phyloP scores from a whole-genome alignment of 2,329 filamentous ascomycete genomes.

The Macrophomina phaseolina region DNA sequence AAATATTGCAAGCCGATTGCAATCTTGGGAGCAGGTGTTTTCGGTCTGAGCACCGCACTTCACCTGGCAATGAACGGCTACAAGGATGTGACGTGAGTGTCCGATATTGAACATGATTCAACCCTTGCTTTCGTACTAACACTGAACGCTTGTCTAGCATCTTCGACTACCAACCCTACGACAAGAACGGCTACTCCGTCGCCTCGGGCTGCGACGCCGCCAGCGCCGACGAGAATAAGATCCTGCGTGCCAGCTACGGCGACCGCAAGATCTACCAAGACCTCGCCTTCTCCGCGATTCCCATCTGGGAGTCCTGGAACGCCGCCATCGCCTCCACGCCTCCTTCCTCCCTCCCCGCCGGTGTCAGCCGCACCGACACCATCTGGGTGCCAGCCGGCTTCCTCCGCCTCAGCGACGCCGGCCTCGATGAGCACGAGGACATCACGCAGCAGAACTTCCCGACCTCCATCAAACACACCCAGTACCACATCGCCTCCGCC shows the following conservation, averaged over 20 bases:
- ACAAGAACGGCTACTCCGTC: conserved; percentile 23
- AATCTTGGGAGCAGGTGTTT: conserved; percentile 45
- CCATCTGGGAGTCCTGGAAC: conserved; percentile 27
- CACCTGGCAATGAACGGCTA: conserved; percentile 44
- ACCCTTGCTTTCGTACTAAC: too few species aligned
- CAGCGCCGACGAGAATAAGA: conserved; percentile 56
- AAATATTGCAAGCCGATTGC: conserved; percentile 24
- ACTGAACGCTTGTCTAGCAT: background rate
- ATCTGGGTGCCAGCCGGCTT: conserved; percentile 37
- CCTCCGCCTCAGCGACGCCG: conserved; percentile 30
- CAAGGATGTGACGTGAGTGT: conserved; percentile 25
- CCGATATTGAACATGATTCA: too few species aligned
- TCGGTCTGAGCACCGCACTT: conserved; percentile 47
- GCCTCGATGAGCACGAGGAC: conserved; percentile 31
- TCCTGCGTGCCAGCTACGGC: conserved; percentile 64
- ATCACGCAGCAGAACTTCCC: conserved; percentile 36
- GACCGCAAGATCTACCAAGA: conserved; percentile 40
- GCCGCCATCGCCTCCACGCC: background rate
- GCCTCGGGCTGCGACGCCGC: conserved; percentile 25
- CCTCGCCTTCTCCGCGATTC: conserved; percentile 27
- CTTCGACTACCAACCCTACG: conserved; percentile 26
- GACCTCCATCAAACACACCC: conserved; percentile 33
- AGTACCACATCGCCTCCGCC: conserved; percentile 35
- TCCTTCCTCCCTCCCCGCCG: background rate
- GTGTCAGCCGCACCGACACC: conserved; percentile 1